These are phyloP conservation scores for Brettanomyces nanus DNA, from an alignment of 805 yeast genomes.

Conservation along the genomic window DNA sequence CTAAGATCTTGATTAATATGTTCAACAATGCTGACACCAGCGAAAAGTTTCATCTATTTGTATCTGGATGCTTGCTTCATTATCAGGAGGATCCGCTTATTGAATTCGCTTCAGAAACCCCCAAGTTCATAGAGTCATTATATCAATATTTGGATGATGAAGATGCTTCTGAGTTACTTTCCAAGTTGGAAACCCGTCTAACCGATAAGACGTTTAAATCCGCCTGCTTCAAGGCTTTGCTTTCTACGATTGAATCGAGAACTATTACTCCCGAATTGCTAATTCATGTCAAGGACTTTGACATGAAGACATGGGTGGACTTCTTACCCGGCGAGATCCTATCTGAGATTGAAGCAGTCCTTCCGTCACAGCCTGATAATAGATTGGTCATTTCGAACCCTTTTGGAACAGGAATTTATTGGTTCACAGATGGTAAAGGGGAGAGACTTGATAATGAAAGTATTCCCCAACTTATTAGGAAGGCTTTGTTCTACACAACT, in stretches of 20 bases:
- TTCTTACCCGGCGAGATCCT: constrained; percentile 7
- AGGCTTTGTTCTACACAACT: constrained; percentile 5
- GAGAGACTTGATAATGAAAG: neutral
- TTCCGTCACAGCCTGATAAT: constrained; percentile 8
- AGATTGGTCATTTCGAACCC: constrained; percentile 17
- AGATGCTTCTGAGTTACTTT: constrained; percentile 7
- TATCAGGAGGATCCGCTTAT: constrained; percentile 15
- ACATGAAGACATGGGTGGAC: constrained; percentile 1
- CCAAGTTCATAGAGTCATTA: constrained; percentile 12
- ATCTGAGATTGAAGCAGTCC: neutral
- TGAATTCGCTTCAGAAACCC: constrained; percentile 8
- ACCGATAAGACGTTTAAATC: constrained; percentile 8
- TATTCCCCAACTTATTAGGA: neutral
- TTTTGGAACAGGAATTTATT: constrained; percentile 14
- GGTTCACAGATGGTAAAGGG: constrained; percentile 8
- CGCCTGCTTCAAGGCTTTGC: constrained; percentile 9
- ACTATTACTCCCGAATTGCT: constrained; percentile 1
- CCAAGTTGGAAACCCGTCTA: constrained; percentile 17
- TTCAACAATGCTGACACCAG: constrained; percentile 21
- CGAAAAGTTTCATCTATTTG: constrained; percentile 12
- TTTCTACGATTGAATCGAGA: constrained; percentile 2
- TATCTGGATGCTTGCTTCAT: constrained; percentile 17
- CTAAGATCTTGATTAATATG: constrained; percentile 27
- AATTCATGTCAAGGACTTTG: constrained; percentile 3
- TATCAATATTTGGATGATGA: constrained; percentile 5